phyloP scores from a whole-genome alignment of 2,329 filamentous ascomycete species.

The Penicillium sclerotigenum region DNA sequence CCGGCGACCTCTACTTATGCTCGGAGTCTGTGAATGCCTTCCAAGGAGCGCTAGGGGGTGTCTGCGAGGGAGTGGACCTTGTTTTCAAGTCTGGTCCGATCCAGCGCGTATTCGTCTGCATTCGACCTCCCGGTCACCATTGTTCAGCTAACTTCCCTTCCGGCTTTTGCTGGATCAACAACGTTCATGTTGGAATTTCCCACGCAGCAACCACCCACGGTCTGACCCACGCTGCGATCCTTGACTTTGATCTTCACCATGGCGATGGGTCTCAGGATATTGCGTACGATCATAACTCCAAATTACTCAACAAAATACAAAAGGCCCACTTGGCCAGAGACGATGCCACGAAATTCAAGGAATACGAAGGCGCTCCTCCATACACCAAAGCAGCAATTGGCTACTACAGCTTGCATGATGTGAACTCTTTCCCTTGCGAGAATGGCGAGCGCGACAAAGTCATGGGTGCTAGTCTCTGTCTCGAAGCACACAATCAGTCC shows the following conservation, averaged over 20 bases:
- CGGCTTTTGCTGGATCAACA: constrained; percentile 98
- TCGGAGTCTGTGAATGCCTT: constrained; percentile 81
- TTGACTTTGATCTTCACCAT: constrained; percentile 89
- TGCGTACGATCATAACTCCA: constrained; percentile 74
- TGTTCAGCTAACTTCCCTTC: constrained; percentile 87
- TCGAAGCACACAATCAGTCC: constrained; percentile 90
- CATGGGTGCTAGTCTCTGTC: constrained; percentile 86
- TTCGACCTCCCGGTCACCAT: constrained; percentile 91
- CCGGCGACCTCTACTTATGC: constrained; percentile 89
- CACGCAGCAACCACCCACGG: constrained; percentile 81
- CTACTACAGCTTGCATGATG: constrained; percentile 96
- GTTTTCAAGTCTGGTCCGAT: constrained; percentile 67
- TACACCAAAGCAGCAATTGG: constrained; percentile 86
- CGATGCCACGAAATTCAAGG: not conserved
- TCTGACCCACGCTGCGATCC: constrained; percentile 87
- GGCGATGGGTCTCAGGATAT: constrained; percentile 95
- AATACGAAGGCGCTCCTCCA: constrained; percentile 48
- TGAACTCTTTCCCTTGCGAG: constrained; percentile 97
- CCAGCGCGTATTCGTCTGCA: constrained; percentile 81
- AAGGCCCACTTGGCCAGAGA: not conserved
- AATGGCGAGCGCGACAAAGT: constrained; percentile 90
- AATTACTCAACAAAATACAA: constrained; percentile 66
- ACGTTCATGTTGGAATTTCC: constrained; percentile 94
- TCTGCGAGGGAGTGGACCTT: constrained; percentile 86
- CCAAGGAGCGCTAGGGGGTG: constrained; percentile 85